Evolutionary conservation across 176 grass and related monocot genomes (phyloP), one percentile per base, ranked within the genome.

Genomic region (Guadua angustifolia): DNA sequence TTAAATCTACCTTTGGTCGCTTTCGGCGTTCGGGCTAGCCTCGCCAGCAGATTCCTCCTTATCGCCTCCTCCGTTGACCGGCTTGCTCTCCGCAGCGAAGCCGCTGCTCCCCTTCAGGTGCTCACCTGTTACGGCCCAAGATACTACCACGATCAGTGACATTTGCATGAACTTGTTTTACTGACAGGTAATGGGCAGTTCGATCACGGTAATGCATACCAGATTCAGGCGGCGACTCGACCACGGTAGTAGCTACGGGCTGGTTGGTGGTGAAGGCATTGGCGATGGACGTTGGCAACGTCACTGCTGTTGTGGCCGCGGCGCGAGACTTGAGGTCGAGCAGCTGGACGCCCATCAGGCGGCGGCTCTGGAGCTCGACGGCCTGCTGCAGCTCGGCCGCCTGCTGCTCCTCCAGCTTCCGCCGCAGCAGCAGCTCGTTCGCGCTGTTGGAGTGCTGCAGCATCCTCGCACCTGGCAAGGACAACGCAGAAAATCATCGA

Each of bases 381-480:
- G 94, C 90, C 35, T 90, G 94, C 71, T 97, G 92, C 69, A 97
- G 77, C 24, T 97, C 92, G 1, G 83, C 86, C 0, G 81, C 90
- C 47, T 97, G 94, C 88, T 97, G 94, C 58, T 97, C 86, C 69
- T 97, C 92, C 38, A 97, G 77, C 45, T 92, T 92, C 77, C 92
- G 90, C 60, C 92, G 82, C 24, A 91, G 69, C 49, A 97, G 64
- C 84, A 93, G 57, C 87, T 94, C 86, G 5, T 85, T 89, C 9
- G 72, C 79, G 78, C 87, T 91, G 63, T 83, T 93, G 26, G 88
- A 90, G 64, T 90, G 88, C 44, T 91, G 88, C 62, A 98, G 29
- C 92, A 98, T 91, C 81, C 95, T 94, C 38, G 86, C 45, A 38
- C 92, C 95, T 98, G 86, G 25, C 22, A 78, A 68, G 25, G 4